A percentile compares a stretch with the other conserved stretches of the same genome.
Evolutionary conservation across 257 asterid species (phyloP).

Genomic region (Scutellaria baicalensis): DNA sequence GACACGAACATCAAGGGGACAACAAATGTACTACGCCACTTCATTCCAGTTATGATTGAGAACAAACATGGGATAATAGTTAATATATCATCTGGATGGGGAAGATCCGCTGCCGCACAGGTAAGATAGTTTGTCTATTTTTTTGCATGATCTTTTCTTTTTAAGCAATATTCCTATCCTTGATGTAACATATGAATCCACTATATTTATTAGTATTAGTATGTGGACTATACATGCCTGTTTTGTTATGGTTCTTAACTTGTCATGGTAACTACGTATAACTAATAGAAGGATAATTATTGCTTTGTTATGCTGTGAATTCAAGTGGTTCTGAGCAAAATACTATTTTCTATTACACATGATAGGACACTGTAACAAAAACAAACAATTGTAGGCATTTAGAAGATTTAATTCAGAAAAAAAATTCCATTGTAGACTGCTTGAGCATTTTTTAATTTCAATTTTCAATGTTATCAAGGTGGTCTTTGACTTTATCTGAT

Average conservation of each 20-base stretch:
- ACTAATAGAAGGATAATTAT: slow-evolving; percentile 1
- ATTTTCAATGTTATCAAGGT: neutral
- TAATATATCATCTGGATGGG: slow-evolving; percentile 98
- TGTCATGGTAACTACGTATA: neutral
- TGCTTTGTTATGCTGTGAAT: slow-evolving; percentile 1
- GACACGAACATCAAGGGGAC: slow-evolving; percentile 87
- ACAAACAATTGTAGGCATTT: neutral
- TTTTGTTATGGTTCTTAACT: slow-evolving; percentile 4
- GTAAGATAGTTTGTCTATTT: slow-evolving; percentile 25
- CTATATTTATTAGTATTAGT: neutral
- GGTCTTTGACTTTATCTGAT: neutral
- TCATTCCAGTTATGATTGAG: slow-evolving; percentile 79
- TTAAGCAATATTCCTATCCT: neutral
- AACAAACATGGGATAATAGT: slow-evolving; percentile 82
- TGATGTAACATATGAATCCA: neutral
- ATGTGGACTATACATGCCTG: neutral
- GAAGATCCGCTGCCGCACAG: slow-evolving; percentile 99
- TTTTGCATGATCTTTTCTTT: slow-evolving; percentile 4
- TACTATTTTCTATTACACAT: neutral
- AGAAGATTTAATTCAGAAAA: neutral
- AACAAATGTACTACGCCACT: slow-evolving; percentile 80
- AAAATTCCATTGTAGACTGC: neutral
- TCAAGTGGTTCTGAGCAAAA: neutral
- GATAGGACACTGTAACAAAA: neutral
- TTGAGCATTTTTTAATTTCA: neutral